These are phyloP conservation scores for Pseudognaphalium luteoalbum DNA, from an alignment of 129 eudicot genomes.

Conservation along the genomic window DNA sequence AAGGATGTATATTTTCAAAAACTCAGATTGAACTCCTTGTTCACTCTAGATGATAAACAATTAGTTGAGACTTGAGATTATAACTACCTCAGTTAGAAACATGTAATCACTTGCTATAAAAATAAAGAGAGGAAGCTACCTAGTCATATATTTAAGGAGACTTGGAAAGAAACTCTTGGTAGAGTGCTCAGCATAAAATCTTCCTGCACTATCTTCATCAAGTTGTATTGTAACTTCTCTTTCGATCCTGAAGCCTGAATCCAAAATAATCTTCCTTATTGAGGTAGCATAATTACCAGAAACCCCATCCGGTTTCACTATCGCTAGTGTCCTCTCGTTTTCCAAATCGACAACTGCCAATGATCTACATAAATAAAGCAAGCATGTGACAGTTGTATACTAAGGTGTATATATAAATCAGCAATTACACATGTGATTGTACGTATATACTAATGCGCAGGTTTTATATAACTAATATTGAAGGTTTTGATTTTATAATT, in stretches of 20 bases:
- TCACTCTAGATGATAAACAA: neutral
- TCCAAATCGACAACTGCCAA: constrained; percentile 36
- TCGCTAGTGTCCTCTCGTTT: constrained; percentile 70
- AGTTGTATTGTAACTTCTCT: constrained; percentile 48
- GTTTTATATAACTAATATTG: no score
- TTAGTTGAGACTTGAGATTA: neutral
- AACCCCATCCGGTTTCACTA: constrained; percentile 88
- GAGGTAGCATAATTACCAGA: constrained; percentile 50
- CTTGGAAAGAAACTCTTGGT: constrained; percentile 63
- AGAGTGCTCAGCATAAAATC: constrained; percentile 77
- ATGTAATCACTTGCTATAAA: neutral
- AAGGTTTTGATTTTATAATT: neutral
- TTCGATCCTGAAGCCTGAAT: constrained; percentile 63
- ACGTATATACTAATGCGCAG: no score
- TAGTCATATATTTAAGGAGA: constrained; percentile 74
- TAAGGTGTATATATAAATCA: neutral
- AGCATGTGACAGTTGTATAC: neutral
- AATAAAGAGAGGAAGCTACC: constrained; percentile 37
- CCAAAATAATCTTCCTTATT: constrained; percentile 48
- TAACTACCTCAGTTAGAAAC: neutral
- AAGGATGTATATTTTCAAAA: neutral
- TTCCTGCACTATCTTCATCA: constrained; percentile 42
- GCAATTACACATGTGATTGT: neutral
- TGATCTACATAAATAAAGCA: constrained; percentile 35
- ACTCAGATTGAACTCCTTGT: neutral